Evolutionary conservation across 2,329 filamentous ascomycete genomes (phyloP).

Genomic region (Podosphaera fusca): DNA sequence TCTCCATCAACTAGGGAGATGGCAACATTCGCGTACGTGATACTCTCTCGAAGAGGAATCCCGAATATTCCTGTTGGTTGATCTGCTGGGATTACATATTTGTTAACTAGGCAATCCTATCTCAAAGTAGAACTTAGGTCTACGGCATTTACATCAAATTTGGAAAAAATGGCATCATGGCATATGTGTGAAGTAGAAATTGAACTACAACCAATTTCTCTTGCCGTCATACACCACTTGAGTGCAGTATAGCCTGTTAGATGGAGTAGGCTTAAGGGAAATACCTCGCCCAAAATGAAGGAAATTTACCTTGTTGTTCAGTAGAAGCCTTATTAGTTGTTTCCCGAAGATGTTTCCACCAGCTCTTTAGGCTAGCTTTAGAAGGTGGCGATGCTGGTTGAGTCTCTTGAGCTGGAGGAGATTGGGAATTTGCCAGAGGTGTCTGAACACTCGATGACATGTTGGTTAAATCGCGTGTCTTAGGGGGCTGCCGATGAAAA

Average conservation of each 20-base stretch:
- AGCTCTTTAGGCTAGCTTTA: conserved; percentile 74
- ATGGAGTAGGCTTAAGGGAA: not conserved
- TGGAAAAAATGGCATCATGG: not conserved
- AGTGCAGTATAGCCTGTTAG: not conserved
- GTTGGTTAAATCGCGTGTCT: conserved; percentile 1
- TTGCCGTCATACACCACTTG: not conserved
- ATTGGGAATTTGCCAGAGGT: conserved; percentile 12
- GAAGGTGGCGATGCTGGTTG: conserved; percentile 46
- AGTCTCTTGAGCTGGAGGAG: conserved; percentile 8
- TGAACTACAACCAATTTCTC: not conserved
- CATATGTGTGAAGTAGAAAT: not conserved
- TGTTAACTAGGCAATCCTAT: conserved; percentile 5
- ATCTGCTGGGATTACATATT: conserved; percentile 6
- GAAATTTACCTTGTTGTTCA: conserved; percentile 24
- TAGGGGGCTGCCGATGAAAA: not conserved
- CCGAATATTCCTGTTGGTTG: conserved; percentile 66
- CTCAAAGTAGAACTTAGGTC: not conserved
- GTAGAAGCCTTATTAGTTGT: conserved; percentile 30
- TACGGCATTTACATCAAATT: not conserved
- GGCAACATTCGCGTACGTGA: conserved; percentile 91
- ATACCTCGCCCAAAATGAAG: not conserved
- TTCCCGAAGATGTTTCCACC: conserved; percentile 93
- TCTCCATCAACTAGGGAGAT: conserved; percentile 87
- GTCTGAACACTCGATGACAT: conserved; percentile 12
- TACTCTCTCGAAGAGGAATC: conserved; percentile 77